phyloP scores from a whole-genome alignment of 768 basidiomycete species.

The Podaxis mareebaensis region DNA sequence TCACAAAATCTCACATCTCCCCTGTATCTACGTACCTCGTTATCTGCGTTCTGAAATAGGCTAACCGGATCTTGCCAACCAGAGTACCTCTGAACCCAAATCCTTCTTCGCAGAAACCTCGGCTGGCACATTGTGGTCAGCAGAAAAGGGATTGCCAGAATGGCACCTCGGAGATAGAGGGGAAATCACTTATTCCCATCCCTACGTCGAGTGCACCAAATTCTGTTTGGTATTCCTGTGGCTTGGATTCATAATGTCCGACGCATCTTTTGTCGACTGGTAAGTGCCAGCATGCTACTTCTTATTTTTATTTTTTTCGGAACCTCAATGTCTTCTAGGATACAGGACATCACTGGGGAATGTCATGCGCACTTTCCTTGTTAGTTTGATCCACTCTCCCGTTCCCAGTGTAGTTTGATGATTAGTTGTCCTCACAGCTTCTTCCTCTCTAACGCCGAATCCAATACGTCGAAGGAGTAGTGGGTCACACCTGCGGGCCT shows the following conservation, averaged over 20 bases:
- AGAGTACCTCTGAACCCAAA: too few species aligned
- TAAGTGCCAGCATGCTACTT: not conserved
- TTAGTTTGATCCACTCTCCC: not conserved
- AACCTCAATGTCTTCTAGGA: not conserved
- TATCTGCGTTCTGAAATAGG: too few species aligned
- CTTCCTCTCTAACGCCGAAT: conserved; percentile 14
- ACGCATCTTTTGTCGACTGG: not conserved
- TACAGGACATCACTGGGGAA: not conserved
- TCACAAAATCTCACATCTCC: too few species aligned
- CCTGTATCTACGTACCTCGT: too few species aligned
- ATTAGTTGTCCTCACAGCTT: not conserved
- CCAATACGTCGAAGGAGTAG: not conserved
- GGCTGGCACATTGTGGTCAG: too few species aligned
- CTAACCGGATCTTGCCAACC: too few species aligned
- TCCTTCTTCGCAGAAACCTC: too few species aligned
- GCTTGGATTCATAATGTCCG: not conserved
- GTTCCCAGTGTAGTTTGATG: not conserved
- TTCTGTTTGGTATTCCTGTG: not conserved
- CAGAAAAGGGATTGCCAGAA: too few species aligned
- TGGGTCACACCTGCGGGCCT: not conserved
- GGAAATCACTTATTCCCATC: not conserved
- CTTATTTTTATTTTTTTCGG: not conserved
- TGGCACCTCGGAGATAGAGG: not conserved
- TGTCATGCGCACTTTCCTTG: not conserved
- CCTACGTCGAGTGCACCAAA: not conserved